Evolutionary conservation across 2,329 filamentous ascomycete species (phyloP), one percentile per base, ranked within the genome.

Genomic region (Dothidotthia symphoricarpi): DNA sequence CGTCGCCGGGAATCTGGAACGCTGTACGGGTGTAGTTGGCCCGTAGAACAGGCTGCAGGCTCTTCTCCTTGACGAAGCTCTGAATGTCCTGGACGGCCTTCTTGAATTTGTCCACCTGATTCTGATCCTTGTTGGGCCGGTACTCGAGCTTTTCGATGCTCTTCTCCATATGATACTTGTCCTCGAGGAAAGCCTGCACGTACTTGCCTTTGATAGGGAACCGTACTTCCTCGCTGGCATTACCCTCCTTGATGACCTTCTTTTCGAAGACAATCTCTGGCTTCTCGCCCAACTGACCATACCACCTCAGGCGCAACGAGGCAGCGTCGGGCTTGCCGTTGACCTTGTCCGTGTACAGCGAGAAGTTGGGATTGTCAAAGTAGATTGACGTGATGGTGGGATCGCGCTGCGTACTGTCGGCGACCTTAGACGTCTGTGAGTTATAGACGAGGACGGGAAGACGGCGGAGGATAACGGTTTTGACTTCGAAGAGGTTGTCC

Each of bases 161-260:
- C 75, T 95, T 96, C 66, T 96, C 91, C 81, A 95, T 86, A 57
- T 86, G 82, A 68, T 96, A 95, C 49, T 93, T 80, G 32, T 86
- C 88, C 34, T 86, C 81, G 36, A 98, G 79, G 69, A 95, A 96
- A 1, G 83, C 75, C 65, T 90, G 83, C 45, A 97, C 77, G 63
- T 96, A 95, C 67, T 97, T 97, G 60, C 90, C 86, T 72, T 98
- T 98, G 69, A 96, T 86, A 15, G 80, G 74, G 55, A 97, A 86
- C 52, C 83, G 82, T 53, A 82, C 79, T 64, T 95, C 89, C 51
- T 85, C 81, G 65, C 86, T 93, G 37, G 75, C 79, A 47, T 88
- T 84, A 52, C 85, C 84, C 33, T 85, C 81, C 40, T 83, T 80
- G 39, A 94, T 81, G 9, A 81, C 84, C 75, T 97, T 98, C 68